Percentiles rank a stretch among this genome's conserved stretches.
Conservation (phyloP, 306 rosid species). For the Trichosanthes cucumerina region DNA sequence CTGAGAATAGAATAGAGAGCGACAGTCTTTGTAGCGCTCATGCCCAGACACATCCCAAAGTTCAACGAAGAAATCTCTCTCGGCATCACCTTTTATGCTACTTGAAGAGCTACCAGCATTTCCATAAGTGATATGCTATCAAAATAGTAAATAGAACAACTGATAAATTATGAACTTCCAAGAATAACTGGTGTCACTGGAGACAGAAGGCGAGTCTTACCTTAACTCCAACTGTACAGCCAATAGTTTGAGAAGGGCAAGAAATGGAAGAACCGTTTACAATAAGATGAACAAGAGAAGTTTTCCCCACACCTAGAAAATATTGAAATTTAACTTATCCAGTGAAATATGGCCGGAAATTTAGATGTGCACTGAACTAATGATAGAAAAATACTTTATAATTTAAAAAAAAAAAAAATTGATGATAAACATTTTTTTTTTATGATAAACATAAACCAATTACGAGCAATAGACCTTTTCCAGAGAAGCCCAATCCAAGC, state of each 20-base stretch:
- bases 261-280: slow-evolving; percentile 65
- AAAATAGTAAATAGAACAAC: slow-evolving; percentile 8
- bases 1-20: slow-evolving; percentile 87
- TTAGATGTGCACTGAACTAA: neutral
- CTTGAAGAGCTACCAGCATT: slow-evolving; percentile 82
- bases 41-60: slow-evolving; percentile 99
- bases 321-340: neutral
- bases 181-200: slow-evolving; percentile 8
- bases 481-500: neutral
- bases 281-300: slow-evolving; percentile 80
- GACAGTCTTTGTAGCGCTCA: slow-evolving; percentile 90
- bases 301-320: slow-evolving; percentile 83
- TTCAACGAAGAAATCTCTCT: slow-evolving; percentile 89
- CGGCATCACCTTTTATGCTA: slow-evolving; percentile 71
- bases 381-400: neutral
- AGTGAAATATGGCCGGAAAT: neutral
- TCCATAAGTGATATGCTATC: slow-evolving; percentile 63
- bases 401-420: too few species aligned
- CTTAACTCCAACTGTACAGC: slow-evolving; percentile 86
- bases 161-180: slow-evolving; percentile 13
- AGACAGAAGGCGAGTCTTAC: slow-evolving; percentile 23
- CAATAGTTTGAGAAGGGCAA: slow-evolving; percentile 78
- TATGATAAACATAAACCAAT: neutral
- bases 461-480: neutral
- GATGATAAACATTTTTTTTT: neutral